Conservation (phyloP, 805 yeast species). For the Nakazawaea ishiwadae region DNA sequence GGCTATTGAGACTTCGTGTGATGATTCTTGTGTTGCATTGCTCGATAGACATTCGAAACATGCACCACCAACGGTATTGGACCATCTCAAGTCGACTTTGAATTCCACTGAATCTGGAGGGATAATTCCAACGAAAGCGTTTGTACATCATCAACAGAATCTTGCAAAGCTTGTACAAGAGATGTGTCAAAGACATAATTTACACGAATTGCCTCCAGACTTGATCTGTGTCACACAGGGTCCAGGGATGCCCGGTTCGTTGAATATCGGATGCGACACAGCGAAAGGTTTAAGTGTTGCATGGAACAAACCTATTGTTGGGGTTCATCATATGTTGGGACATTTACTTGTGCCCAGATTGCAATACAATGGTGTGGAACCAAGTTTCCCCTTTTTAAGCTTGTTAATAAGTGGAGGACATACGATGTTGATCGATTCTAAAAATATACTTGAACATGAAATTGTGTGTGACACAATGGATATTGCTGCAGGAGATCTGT, state of each 20-base stretch:
- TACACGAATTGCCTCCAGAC: constrained; percentile 45
- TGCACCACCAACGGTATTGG: constrained; percentile 44
- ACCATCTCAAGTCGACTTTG: constrained; percentile 61
- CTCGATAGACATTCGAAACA: constrained; percentile 41
- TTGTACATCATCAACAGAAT: constrained; percentile 64
- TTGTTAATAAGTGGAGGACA: constrained; percentile 92
- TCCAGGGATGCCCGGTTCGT: constrained; percentile 93
- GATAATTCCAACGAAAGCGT: constrained; percentile 81
- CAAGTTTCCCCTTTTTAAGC: constrained; percentile 66
- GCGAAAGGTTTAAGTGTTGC: constrained; percentile 85
- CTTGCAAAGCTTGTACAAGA: constrained; percentile 48
- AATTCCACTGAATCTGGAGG: constrained; percentile 73
- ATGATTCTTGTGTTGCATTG: constrained; percentile 87
- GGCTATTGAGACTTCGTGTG: constrained; percentile 92
- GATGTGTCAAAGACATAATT: constrained; percentile 33
- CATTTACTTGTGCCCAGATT: constrained; percentile 71
- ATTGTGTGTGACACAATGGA: constrained; percentile 74
- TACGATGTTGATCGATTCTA: constrained; percentile 76
- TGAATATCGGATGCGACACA: constrained; percentile 75
- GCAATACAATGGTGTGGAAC: constrained; percentile 34
- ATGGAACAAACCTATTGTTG: constrained; percentile 72
- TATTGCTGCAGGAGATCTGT: constrained; percentile 89
- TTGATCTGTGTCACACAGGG: constrained; percentile 89
- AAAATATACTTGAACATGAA: constrained; percentile 58
- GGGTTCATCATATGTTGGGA: constrained; percentile 96